Conservation (phyloP, 345 rosid genomes). For the Raphanus raphanistrum region DNA sequence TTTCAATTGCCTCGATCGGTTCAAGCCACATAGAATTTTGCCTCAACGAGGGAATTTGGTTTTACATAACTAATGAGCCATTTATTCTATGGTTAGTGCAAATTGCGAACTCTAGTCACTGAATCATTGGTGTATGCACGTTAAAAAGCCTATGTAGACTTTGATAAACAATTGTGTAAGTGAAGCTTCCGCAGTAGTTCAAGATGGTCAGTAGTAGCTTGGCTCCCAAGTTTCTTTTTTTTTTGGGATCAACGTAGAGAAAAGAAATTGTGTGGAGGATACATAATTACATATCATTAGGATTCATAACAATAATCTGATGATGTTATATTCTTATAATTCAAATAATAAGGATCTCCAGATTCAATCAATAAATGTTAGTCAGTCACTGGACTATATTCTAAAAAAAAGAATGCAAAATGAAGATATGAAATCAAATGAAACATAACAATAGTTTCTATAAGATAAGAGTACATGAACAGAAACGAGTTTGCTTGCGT, state of each 20-base stretch:
- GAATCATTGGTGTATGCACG: neutral
- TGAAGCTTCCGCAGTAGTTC: neutral
- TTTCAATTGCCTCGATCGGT: neutral
- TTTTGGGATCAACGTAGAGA: neutral
- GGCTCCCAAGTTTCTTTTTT: conserved; percentile 3
- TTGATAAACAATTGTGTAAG: neutral
- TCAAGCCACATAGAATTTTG: neutral
- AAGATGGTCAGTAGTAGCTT: neutral
- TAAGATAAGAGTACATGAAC: conserved; percentile 38
- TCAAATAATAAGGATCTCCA: neutral
- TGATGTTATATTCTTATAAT: neutral
- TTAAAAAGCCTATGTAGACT: neutral
- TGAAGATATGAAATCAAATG: no score
- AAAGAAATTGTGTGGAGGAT: neutral
- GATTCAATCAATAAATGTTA: neutral
- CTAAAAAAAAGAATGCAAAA: no score
- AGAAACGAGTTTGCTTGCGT: conserved; percentile 36
- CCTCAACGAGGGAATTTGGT: neutral
- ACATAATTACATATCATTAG: neutral
- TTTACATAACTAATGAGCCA: neutral
- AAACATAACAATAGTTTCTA: conserved; percentile 29
- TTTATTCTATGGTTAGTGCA: neutral
- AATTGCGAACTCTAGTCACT: neutral
- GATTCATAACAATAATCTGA: neutral
- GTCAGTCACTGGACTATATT: neutral